A percentile compares a stretch with the other conserved stretches of the same genome.
Conservation (phyloP, 345 rosid genomes). For the Brassica incana region DNA sequence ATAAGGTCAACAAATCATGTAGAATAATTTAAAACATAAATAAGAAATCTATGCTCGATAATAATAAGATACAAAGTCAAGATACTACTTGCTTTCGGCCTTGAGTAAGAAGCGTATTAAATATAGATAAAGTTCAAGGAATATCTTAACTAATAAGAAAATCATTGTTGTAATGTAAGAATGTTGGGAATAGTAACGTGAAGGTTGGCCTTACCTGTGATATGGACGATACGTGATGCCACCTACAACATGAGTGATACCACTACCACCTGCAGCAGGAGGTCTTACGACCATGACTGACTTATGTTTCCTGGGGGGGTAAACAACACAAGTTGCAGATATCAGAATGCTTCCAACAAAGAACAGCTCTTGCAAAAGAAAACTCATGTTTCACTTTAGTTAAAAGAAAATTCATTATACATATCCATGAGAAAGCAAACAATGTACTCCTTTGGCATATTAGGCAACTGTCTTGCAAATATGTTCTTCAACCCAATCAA, state of each 20-base stretch:
- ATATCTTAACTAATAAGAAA: not conserved
- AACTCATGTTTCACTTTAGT: not conserved
- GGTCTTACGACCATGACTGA: constrained; percentile 95
- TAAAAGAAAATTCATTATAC: constrained; percentile 36
- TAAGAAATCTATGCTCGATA: not conserved
- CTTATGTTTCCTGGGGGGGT: constrained; percentile 74
- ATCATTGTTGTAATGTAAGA: not conserved
- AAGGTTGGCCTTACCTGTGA: constrained; percentile 54
- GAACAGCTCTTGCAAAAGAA: not conserved
- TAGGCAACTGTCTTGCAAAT: constrained; percentile 94
- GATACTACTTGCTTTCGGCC: constrained; percentile 3
- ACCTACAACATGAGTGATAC: constrained; percentile 78
- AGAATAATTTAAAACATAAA: too few relatives aligned
- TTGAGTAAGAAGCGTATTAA: not conserved
- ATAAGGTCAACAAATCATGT: too few relatives aligned
- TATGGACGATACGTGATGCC: constrained; percentile 99
- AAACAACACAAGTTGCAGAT: constrained; percentile 32
- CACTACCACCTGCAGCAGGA: constrained; percentile 75
- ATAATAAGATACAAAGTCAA: not conserved
- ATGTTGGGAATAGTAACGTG: not conserved
- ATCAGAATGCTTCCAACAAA: constrained; percentile 17
- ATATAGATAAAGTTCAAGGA: not conserved
- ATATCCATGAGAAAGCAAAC: constrained; percentile 99
- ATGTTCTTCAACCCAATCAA: constrained; percentile 97
- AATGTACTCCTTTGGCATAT: constrained; percentile 99